phyloP scores from a whole-genome alignment of 2,329 filamentous ascomycete species.

The Ophiostoma pallidulum region DNA sequence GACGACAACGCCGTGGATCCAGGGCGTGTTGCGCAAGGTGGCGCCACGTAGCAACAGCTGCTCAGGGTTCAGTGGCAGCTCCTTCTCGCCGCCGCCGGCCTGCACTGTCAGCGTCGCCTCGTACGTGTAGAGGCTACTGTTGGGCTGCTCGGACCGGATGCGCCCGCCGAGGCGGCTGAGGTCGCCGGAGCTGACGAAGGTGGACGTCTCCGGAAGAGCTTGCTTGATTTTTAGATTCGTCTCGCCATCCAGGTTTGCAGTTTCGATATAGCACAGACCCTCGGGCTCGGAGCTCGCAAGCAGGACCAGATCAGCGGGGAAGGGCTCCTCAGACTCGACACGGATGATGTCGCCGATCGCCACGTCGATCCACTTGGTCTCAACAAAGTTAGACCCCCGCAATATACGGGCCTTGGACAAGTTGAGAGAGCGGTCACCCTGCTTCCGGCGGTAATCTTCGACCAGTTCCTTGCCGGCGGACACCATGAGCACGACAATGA shows the following conservation, averaged over 20 bases:
- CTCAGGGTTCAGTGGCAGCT: constrained; percentile 80
- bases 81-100: constrained; percentile 83
- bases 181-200: constrained; percentile 78
- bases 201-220: constrained; percentile 81
- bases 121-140: constrained; percentile 97
- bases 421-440: constrained; percentile 79
- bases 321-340: constrained; percentile 89
- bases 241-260: constrained; percentile 92
- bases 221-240: constrained; percentile 99
- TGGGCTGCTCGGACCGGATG: constrained; percentile 90
- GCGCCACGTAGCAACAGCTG: constrained; percentile 89
- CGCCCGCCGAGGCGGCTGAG: constrained; percentile 77
- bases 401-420: constrained; percentile 76
- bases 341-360: constrained; percentile 85
- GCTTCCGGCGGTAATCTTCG: constrained; percentile 84
- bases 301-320: constrained; percentile 86
- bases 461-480: constrained; percentile 91
- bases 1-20: constrained; percentile 92
- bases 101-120: constrained; percentile 92
- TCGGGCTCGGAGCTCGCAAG: constrained; percentile 94
- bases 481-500: constrained; percentile 82
- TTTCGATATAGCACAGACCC: constrained; percentile 97
- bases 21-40: constrained; percentile 89
- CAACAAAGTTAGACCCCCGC: constrained; percentile 72
- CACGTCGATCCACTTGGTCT: constrained; percentile 90